These are phyloP conservation scores for Clitopilus passeckerianus DNA, from an alignment of 768 basidiomycete species.

Conservation along the genomic window DNA sequence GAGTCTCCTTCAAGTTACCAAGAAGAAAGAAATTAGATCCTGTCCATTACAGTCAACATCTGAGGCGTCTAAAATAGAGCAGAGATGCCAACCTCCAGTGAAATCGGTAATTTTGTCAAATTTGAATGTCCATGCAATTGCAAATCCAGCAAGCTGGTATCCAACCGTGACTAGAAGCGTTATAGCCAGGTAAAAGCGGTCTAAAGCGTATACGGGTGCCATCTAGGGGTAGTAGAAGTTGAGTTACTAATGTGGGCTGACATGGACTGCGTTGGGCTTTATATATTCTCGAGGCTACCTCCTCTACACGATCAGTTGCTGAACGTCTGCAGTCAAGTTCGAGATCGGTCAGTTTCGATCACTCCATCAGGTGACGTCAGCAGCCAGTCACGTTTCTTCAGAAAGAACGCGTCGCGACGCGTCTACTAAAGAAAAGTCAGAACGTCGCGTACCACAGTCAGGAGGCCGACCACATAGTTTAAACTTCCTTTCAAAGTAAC, in stretches of 20 bases:
- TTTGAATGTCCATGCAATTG: constrained; percentile 63
- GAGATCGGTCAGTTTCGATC: neutral
- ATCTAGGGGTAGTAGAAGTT: constrained; percentile 10
- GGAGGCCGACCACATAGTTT: too few relatives aligned
- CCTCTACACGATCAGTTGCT: neutral
- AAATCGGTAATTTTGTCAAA: constrained; percentile 76
- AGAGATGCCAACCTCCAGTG: constrained; percentile 53
- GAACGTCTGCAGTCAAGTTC: neutral
- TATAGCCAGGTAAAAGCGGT: constrained; percentile 42
- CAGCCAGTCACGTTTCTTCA: neutral
- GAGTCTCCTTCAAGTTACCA: too few relatives aligned
- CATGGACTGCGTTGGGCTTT: neutral
- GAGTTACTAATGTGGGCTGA: neutral
- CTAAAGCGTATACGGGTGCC: constrained; percentile 40
- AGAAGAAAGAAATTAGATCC: constrained; percentile 68
- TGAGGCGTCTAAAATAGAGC: too few relatives aligned
- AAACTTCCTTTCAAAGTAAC: too few relatives aligned
- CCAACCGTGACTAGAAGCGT: constrained; percentile 48
- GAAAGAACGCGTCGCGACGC: too few relatives aligned
- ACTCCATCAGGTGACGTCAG: neutral
- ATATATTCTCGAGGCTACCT: neutral
- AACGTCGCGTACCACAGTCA: too few relatives aligned
- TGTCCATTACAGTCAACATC: constrained; percentile 3
- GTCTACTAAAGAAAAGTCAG: too few relatives aligned
- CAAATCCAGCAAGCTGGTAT: constrained; percentile 60